Base-by-base conservation (phyloP, 805 yeast species). In the Schwanniomyces vanrijiae region DNA sequence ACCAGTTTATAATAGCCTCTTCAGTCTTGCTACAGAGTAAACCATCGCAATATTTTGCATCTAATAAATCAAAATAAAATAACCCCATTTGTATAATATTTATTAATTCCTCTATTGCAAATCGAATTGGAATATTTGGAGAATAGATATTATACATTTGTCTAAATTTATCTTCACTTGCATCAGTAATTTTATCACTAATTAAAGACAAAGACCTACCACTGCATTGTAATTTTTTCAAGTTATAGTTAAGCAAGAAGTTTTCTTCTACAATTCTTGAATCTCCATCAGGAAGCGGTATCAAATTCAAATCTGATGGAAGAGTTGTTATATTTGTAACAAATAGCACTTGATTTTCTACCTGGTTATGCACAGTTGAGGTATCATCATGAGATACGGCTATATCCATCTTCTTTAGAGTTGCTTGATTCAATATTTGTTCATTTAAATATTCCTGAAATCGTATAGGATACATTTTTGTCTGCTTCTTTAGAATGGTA, bases 251-350 rank as follows among this genome's bases (percentile, higher is more conserved):
- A 8, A 88, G 81, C 43, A 80, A 77, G 60, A 88, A 92, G 39
- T 70, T 65, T 18, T 73, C 72, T 73, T 84, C 81, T 2, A 81
- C 71, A 0, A 71, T 65, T 24, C 77, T 66, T 6, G 69, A 57
- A 50, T 80, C 80, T 1, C 91, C 91, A 28, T 72, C 70, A 1
- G 84, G 82, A 1, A 91, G 78, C 2, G 88, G 85, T 22, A 92
- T 77, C 43, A 92, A 66, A 49, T 85, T 84, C 42, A 89, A 66
- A 46, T 82, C 76, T 4, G 92, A 84, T 1, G 96, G 94, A 49
- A 92, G 76, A 11, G 86, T 81, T 0, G 96, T 78, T n/a, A 92
- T 64, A 57, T 89, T 89, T 0, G 97, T 87, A 10, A 94, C 88
- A 59, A 86, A 89, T 26, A 92, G 71, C 11, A 64, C 59, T 42